Evolutionary conservation across 75 land plant genomes (phyloP), one percentile per base, ranked within the genome.

Genomic region (Azolla pinnata): DNA sequence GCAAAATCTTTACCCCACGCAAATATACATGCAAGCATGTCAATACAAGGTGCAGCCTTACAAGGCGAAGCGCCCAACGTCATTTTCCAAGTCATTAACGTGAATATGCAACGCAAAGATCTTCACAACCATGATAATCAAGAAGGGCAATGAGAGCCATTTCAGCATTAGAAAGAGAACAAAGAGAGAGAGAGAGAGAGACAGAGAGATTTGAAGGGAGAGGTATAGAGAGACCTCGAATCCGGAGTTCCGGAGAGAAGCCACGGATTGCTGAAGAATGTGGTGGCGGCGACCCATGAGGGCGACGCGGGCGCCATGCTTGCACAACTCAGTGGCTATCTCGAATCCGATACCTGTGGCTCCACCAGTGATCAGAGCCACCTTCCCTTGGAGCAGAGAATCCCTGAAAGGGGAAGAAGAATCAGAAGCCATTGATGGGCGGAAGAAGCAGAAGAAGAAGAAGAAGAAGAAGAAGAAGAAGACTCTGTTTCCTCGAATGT

Each of bases 261-360:
- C 25, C 27, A 78, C 84, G 27, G 97, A 83, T 20, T 71, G 57
- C 31, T 91, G 81, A 31, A 90, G 73, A 33, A 90, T 85, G 4
- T 47, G 51, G 27, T 64, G 69, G 19, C 93, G 67, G 7, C 97
- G 88, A 38, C 97, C 88, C 92, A 87, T 87, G 75, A 91, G 70
- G 14, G 86, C 83, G 44, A 91, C 50, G 55, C 63, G 45, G 32
- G 95, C 97, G 45, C 97, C 97, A 76, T 91, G 97, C 44, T 62
- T 58, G 2, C 86, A 93, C 24, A 87, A 75, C 60, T 87, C 86
- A 1, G 79, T 72, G 18, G 86, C 67, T 3, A 91, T 91, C 73
- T 84, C 97, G 31, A 76, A 78, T 18, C 97, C 88, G 56, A 91
- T 87, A 4, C 97, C 97, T 0, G 88, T 77, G 17, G 83, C 97